Evolutionary conservation across 768 basidiomycete genomes (phyloP).

Genomic region (Postia placenta): DNA sequence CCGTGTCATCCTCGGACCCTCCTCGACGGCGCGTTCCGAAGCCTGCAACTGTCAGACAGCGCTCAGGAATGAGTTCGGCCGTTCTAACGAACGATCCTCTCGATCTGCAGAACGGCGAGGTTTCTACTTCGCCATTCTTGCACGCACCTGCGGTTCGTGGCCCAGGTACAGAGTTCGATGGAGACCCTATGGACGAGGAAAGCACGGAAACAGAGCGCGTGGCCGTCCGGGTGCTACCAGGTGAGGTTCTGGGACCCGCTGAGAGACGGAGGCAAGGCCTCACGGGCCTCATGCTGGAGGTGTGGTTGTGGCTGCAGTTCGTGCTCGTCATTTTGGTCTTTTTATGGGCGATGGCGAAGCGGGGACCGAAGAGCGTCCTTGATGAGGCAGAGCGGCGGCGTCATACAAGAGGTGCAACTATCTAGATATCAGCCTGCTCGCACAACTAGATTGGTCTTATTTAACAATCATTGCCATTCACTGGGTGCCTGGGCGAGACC

Average conservation of each 20-base stretch:
- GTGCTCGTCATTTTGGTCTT: slow-evolving; percentile 68
- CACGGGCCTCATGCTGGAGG: slow-evolving; percentile 51
- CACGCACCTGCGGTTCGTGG: no score
- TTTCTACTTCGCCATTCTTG: no score
- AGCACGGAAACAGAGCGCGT: slow-evolving; percentile 2
- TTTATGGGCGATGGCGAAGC: slow-evolving; percentile 73
- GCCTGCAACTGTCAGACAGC: slow-evolving; percentile 4
- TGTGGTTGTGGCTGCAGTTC: slow-evolving; percentile 87
- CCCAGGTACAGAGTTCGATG: not conserved
- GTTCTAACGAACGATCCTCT: slow-evolving; percentile 18
- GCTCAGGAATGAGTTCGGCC: slow-evolving; percentile 6
- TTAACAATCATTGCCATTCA: no score
- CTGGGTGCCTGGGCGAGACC: no score
- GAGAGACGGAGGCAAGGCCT: slow-evolving; percentile 18
- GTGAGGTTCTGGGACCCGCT: slow-evolving; percentile 3
- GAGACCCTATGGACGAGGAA: not conserved
- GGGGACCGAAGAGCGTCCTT: slow-evolving; percentile 67
- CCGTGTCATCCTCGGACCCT: slow-evolving; percentile 1
- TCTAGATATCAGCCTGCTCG: no score
- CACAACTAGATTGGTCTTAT: no score
- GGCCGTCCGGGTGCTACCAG: slow-evolving; percentile 2
- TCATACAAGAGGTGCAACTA: no score
- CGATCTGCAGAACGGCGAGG: slow-evolving; percentile 13
- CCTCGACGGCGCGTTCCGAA: not conserved
- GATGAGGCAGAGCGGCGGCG: slow-evolving; percentile 33